Percentiles rank a stretch among this genome's conserved stretches.
Conservation (phyloP, 106 monocot species). For the Narthecium ossifragum region DNA sequence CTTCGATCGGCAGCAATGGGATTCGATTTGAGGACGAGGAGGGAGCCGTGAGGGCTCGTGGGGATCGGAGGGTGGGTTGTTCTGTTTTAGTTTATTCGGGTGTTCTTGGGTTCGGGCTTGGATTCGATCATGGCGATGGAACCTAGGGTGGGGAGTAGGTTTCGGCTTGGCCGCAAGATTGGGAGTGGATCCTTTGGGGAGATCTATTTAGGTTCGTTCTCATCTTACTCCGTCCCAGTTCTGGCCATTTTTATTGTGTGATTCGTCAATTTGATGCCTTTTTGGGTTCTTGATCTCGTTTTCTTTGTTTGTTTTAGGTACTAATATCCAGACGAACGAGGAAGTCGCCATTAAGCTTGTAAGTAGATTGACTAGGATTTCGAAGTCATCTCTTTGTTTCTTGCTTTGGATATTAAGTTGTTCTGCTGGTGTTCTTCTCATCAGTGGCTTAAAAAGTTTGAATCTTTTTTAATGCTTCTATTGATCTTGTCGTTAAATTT, state of each 20-base stretch:
- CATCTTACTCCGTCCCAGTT: neutral
- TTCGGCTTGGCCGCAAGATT: constrained; percentile 2
- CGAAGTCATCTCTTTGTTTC: neutral
- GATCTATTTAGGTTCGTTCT: constrained; percentile 8
- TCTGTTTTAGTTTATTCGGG: neutral
- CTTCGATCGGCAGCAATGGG: too few relatives aligned
- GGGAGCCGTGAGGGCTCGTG: neutral
- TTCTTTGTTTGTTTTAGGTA: constrained; percentile 15
- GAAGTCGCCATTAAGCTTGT: constrained; percentile 46
- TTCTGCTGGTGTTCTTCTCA: neutral
- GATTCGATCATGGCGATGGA: neutral
- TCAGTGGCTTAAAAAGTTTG: neutral
- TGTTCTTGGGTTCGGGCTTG: neutral
- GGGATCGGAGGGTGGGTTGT: neutral
- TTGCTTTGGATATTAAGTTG: neutral
- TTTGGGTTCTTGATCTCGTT: neutral
- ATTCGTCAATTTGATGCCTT: neutral
- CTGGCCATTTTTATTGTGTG: neutral
- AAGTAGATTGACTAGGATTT: constrained; percentile 7
- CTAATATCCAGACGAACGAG: constrained; percentile 36
- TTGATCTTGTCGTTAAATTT: too few relatives aligned
- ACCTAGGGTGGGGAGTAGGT: constrained; percentile 4
- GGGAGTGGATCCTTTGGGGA: constrained; percentile 11
- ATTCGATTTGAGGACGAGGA: too few relatives aligned
- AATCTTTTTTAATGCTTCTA: too few relatives aligned